phyloP scores from a whole-genome alignment of 2,329 filamentous ascomycete genomes.

The Diaporthe nobilis region DNA sequence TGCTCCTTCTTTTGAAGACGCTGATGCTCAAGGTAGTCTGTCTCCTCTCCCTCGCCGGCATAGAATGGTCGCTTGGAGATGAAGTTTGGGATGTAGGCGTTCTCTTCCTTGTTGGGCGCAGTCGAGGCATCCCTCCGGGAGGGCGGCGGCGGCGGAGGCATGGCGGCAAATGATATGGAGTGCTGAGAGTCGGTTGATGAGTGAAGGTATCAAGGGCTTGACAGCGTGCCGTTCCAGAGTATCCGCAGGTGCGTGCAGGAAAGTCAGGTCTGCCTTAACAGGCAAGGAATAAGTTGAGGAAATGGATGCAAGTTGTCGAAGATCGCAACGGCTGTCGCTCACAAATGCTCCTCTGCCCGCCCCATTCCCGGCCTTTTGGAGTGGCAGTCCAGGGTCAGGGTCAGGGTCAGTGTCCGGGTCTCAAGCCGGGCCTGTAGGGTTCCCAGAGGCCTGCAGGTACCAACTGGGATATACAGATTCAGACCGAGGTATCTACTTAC shows the following conservation, averaged over 20 bases:
- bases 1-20: constrained; percentile 83
- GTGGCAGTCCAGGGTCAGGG: not conserved
- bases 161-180: constrained; percentile 26
- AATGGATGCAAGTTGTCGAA: not conserved
- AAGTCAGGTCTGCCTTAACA: not conserved
- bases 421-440: no score
- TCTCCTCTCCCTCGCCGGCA: constrained; percentile 80
- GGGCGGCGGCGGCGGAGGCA: constrained; percentile 44
- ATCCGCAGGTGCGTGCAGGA: no score
- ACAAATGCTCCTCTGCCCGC: not conserved
- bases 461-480: not conserved
- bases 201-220: not conserved
- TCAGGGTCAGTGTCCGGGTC: not conserved
- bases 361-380: not conserved
- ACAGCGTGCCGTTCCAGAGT: not conserved
- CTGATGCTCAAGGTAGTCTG: constrained; percentile 97
- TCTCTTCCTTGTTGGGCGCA: constrained; percentile 81
- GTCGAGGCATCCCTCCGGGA: constrained; percentile 32
- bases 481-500: not conserved
- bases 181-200: not conserved
- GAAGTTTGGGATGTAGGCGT: constrained; percentile 98
- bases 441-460: not conserved
- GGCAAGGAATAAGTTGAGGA: not conserved
- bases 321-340: not conserved
- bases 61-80: constrained; percentile 99